Evolutionary conservation across 257 asterid genomes (phyloP).

Genomic region (Leonotis leonurus): DNA sequence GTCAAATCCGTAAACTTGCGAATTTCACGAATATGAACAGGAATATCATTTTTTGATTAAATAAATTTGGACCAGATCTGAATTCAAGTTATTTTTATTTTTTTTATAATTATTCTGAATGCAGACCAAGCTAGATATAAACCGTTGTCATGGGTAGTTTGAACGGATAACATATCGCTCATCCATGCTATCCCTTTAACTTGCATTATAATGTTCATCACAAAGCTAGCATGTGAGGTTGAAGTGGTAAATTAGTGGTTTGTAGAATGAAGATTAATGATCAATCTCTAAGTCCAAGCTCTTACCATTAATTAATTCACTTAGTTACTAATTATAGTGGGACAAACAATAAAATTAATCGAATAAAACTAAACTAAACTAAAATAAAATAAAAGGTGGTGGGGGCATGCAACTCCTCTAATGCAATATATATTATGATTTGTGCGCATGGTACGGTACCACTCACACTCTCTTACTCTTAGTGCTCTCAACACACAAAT

Average conservation of each 20-base stretch:
- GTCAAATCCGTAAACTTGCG: no score
- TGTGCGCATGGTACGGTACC: slow-evolving; percentile 72
- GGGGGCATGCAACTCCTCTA: slow-evolving; percentile 40
- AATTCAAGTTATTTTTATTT: no score
- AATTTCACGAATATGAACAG: no score
- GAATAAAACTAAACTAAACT: no score
- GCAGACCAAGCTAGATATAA: no score
- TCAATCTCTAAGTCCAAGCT: slow-evolving; percentile 16
- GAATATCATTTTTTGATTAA: no score
- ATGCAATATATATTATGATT: no score
- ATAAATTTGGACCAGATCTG: no score
- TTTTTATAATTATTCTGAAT: no score
- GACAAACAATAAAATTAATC: not conserved
- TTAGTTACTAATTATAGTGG: slow-evolving; percentile 11
- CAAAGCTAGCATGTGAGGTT: no score
- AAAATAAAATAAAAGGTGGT: slow-evolving; percentile 23
- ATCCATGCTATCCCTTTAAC: not conserved
- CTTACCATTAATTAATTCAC: not conserved
- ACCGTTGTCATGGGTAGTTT: no score
- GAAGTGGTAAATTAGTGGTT: slow-evolving; percentile 24
- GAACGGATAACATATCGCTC: not conserved
- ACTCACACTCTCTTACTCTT: slow-evolving; percentile 29
- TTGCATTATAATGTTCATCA: slow-evolving; percentile 6
- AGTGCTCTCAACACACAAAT: slow-evolving; percentile 22
- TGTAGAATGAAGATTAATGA: slow-evolving; percentile 4